phyloP scores from a whole-genome alignment of 176 grass and related monocot species.

The Carex scoparia region DNA sequence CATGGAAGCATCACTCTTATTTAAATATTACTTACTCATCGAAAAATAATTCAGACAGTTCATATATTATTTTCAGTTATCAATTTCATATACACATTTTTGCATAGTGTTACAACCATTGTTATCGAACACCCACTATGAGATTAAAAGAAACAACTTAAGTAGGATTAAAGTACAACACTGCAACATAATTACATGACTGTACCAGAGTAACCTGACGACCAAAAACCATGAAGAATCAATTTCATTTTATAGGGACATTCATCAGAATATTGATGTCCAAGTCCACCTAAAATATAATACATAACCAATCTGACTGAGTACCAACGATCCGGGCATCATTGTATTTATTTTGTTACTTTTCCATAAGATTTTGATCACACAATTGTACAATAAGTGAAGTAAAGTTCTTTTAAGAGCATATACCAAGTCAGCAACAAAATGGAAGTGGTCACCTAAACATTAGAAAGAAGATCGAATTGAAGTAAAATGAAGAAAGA shows the following conservation, averaged over 20 bases:
- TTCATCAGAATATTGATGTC: slow-evolving; percentile 3
- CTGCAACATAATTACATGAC: not conserved
- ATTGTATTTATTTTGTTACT: not conserved
- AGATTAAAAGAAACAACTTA: not conserved
- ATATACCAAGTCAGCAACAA: slow-evolving; percentile 69
- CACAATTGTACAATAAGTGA: not conserved
- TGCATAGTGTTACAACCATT: too few species aligned
- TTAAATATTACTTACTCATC: too few species aligned
- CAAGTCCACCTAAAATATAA: not conserved
- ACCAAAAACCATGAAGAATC: not conserved
- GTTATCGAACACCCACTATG: slow-evolving; percentile 46
- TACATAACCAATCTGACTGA: not conserved
- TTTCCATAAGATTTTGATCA: not conserved
- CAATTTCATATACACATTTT: too few species aligned
- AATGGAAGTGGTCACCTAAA: slow-evolving; percentile 75
- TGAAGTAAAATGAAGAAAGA: slow-evolving; percentile 12
- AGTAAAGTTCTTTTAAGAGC: not conserved
- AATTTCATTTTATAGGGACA: not conserved
- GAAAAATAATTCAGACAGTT: too few species aligned
- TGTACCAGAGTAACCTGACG: not conserved
- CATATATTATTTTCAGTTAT: too few species aligned
- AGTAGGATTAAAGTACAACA: not conserved
- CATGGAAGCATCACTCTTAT: too few species aligned
- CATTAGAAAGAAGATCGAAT: not conserved
- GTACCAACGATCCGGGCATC: not conserved